phyloP scores from a whole-genome alignment of 2,329 filamentous ascomycete genomes.

The Exophiala xenobiotica region DNA sequence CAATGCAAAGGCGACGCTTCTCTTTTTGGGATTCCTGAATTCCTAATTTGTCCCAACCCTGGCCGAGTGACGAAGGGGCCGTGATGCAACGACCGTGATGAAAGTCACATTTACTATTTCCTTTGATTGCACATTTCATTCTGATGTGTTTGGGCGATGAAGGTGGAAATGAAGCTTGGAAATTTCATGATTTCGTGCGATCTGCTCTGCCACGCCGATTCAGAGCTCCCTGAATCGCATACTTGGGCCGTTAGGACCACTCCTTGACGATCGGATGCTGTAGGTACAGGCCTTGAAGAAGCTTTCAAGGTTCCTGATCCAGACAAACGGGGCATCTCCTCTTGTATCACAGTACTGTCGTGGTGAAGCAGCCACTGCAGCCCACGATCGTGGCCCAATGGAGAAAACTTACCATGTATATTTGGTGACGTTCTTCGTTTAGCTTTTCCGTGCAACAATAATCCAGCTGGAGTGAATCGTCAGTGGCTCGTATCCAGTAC shows the following conservation, averaged over 20 bases:
- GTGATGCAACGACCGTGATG: slow-evolving; percentile 1
- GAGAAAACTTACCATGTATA: background rate
- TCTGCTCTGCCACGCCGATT: background rate
- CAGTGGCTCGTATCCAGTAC: slow-evolving; percentile 10
- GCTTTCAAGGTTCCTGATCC: background rate
- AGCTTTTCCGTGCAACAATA: slow-evolving; percentile 3
- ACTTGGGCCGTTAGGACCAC: background rate
- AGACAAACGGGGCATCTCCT: background rate
- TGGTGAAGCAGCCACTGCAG: slow-evolving; percentile 1
- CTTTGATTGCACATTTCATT: slow-evolving; percentile 3
- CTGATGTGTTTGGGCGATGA: background rate
- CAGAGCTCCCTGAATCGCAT: background rate
- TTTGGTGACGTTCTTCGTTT: slow-evolving; percentile 20
- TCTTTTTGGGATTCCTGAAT: slow-evolving; percentile 13
- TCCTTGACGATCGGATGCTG: background rate
- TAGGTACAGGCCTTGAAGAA: background rate
- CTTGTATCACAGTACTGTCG: too few relatives aligned
- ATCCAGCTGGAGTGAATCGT: background rate
- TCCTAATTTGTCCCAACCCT: slow-evolving; percentile 16
- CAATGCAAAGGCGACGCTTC: slow-evolving; percentile 18
- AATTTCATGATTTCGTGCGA: background rate
- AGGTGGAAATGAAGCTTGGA: slow-evolving; percentile 5
- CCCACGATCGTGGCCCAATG: background rate
- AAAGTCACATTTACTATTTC: background rate
- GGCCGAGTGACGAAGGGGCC: background rate